These are phyloP conservation scores for Hygrocybe coccinea DNA, from an alignment of 768 basidiomycete species.

Conservation along the genomic window DNA sequence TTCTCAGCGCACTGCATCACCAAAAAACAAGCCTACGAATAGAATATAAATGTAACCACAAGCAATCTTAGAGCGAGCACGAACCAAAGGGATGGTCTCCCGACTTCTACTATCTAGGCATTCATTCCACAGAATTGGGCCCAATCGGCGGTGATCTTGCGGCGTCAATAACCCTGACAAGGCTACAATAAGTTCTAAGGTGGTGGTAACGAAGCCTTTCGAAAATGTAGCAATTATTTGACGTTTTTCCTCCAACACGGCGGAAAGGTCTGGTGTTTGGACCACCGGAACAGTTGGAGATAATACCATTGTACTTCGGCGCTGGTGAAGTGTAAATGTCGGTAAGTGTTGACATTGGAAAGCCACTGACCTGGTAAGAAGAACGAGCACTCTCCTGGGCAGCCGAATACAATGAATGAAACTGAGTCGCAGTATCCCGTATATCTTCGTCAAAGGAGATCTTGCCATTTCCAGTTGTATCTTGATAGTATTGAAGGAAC, in stretches of 20 bases:
- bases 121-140: conserved; percentile 54
- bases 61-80: conserved; percentile 16
- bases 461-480: conserved; percentile 30
- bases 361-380: conserved; percentile 37
- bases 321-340: conserved; percentile 24
- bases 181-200: conserved; percentile 58
- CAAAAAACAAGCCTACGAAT: conserved; percentile 53
- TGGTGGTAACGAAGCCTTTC: conserved; percentile 42
- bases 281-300: conserved; percentile 21
- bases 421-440: conserved; percentile 34
- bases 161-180: conserved; percentile 50
- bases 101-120: conserved; percentile 43
- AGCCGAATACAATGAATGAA: conserved; percentile 49
- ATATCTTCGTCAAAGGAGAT: conserved; percentile 36
- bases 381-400: conserved; percentile 44
- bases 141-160: conserved; percentile 49
- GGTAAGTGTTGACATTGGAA: not conserved
- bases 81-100: conserved; percentile 46
- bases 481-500: conserved; percentile 36
- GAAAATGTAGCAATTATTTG: conserved; percentile 41
- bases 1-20: conserved; percentile 73
- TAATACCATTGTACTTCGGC: conserved; percentile 40
- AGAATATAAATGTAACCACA: not conserved
- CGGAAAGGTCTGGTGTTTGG: conserved; percentile 29
- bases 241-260: conserved; percentile 34